Evolutionary conservation across 2,329 filamentous ascomycete species (phyloP).

Genomic region (Xylaria sp.): DNA sequence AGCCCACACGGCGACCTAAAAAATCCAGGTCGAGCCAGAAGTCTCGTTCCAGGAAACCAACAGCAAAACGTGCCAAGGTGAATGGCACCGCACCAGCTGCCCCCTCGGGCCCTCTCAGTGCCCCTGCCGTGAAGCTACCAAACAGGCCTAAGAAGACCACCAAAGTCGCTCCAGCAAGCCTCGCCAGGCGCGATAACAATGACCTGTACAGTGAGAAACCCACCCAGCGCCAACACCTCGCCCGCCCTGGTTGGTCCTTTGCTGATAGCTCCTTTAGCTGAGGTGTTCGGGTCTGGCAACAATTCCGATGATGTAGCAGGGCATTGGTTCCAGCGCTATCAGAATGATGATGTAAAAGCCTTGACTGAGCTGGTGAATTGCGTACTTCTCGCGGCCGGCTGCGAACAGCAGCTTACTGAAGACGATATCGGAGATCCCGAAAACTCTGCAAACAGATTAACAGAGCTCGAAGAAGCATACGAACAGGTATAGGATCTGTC

Average conservation of each 20-base stretch:
- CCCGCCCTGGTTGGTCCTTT: background rate
- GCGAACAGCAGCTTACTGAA: conserved; percentile 78
- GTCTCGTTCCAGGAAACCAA: conserved; percentile 64
- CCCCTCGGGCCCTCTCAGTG: conserved; percentile 53
- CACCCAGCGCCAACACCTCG: conserved; percentile 13
- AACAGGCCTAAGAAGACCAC: conserved; percentile 67
- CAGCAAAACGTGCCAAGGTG: conserved; percentile 71
- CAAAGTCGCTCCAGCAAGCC: conserved; percentile 61
- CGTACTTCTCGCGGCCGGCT: conserved; percentile 78
- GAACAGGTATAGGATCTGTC: conserved; percentile 70
- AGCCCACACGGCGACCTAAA: conserved; percentile 55
- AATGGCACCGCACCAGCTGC: conserved; percentile 62
- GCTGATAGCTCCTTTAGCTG: conserved; percentile 57
- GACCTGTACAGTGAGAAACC: conserved; percentile 65
- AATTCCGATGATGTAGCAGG: conserved; percentile 66
- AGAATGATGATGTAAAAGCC: conserved; percentile 63
- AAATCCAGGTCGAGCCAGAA: conserved; percentile 58
- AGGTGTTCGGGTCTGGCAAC: conserved; percentile 71
- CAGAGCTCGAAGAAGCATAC: conserved; percentile 88
- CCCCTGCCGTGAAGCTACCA: conserved; percentile 53
- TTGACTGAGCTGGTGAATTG: conserved; percentile 74
- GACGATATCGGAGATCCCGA: conserved; percentile 92
- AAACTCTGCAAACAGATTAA: conserved; percentile 80
- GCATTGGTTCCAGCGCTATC: conserved; percentile 70
- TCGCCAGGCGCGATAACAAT: conserved; percentile 62